A percentile compares a stretch with the other conserved stretches of the same genome.
Evolutionary conservation across 805 yeast genomes (phyloP).

Genomic region (Wickerhamomyces silvicola): DNA sequence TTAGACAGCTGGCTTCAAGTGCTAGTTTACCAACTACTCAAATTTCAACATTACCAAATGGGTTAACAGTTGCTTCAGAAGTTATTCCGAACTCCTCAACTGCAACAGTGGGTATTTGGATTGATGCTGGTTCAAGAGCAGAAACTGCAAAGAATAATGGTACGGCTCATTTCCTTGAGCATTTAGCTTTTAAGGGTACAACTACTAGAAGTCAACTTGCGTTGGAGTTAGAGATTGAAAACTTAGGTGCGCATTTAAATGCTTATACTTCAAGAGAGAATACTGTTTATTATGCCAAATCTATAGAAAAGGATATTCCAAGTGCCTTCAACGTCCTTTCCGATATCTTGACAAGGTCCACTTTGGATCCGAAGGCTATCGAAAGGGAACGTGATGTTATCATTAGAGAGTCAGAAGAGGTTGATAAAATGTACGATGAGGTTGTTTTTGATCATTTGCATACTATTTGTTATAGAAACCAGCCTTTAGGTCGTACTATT

Average conservation of each 20-base stretch:
- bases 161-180: constrained; percentile 96
- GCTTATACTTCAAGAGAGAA: constrained; percentile 98
- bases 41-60: constrained; percentile 79
- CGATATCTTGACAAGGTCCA: constrained; percentile 84
- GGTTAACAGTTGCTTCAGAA: constrained; percentile 92
- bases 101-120: constrained; percentile 98
- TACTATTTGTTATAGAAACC: constrained; percentile 82
- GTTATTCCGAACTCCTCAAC: constrained; percentile 79
- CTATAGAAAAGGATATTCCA: constrained; percentile 74
- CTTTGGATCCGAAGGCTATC: constrained; percentile 74
- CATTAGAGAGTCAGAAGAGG: constrained; percentile 94
- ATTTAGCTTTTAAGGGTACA: constrained; percentile 95
- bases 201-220: constrained; percentile 68
- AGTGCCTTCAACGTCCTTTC: constrained; percentile 81
- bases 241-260: constrained; percentile 93
- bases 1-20: no score
- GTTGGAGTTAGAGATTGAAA: constrained; percentile 89
- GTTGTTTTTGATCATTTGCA: constrained; percentile 96
- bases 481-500: constrained; percentile 94
- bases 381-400: constrained; percentile 97
- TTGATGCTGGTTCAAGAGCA: constrained; percentile 97
- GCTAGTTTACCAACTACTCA: constrained; percentile 37
- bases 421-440: constrained; percentile 97
- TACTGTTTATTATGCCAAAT: constrained; percentile 93
- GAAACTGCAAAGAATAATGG: constrained; percentile 82